A percentile compares a stretch with the other conserved stretches of the same genome.
Evolutionary conservation across 148 eudicot species (phyloP).

Genomic region (Tetragonia tetragonoides): DNA sequence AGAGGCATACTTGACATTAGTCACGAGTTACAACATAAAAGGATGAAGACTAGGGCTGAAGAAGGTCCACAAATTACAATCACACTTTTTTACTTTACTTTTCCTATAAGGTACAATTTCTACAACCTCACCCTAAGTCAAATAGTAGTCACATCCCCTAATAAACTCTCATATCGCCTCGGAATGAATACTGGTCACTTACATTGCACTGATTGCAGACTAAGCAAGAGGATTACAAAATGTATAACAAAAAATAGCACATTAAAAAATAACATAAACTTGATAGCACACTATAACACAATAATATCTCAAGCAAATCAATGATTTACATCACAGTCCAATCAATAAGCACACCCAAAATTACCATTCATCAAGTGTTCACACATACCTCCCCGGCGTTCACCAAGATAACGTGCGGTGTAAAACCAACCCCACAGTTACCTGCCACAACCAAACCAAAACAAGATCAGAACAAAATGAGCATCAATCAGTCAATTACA

Average conservation of each 20-base stretch:
- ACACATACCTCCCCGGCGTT: slow-evolving; percentile 70
- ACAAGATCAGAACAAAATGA: slow-evolving; percentile 12
- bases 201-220: background rate
- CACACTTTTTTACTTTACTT: background rate
- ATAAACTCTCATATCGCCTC: background rate
- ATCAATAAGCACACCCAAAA: slow-evolving; percentile 3
- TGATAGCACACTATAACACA: background rate
- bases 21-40: background rate
- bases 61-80: background rate
- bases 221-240: background rate
- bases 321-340: background rate
- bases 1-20: background rate
- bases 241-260: background rate
- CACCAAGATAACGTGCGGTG: slow-evolving; percentile 79
- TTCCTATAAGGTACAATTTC: background rate
- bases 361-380: slow-evolving; percentile 10
- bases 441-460: slow-evolving; percentile 42
- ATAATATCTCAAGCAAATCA: background rate
- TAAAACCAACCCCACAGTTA: slow-evolving; percentile 70
- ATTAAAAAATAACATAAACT: background rate
- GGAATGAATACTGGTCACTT: background rate
- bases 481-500: slow-evolving; percentile 5
- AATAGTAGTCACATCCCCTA: background rate
- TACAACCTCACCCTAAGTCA: background rate
- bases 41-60: background rate